Conservation (phyloP, 306 rosid species). For the Casuarina glauca region DNA sequence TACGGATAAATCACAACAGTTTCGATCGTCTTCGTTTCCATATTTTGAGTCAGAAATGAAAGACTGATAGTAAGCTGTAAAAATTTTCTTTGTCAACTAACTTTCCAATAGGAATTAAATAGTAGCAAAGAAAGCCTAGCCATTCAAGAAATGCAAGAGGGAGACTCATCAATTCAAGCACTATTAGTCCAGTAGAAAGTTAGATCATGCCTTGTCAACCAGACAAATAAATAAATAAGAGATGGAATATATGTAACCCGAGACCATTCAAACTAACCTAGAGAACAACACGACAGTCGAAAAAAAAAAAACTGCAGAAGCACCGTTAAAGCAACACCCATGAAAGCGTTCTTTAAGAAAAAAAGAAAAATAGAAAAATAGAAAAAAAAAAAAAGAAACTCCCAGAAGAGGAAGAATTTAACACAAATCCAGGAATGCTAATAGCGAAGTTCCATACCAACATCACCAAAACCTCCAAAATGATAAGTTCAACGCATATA, state of each 20-base stretch:
- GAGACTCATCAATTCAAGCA: neutral
- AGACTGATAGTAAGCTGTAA: neutral
- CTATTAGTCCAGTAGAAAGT: neutral
- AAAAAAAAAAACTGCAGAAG: constrained; percentile 5
- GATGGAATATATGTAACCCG: neutral
- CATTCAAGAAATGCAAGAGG: neutral
- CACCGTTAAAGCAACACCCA: neutral
- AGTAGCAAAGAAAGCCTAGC: neutral
- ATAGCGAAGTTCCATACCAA: neutral
- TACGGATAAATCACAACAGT: neutral
- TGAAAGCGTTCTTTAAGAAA: neutral
- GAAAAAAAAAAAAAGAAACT: too few species aligned
- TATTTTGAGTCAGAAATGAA: neutral
- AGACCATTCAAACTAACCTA: constrained; percentile 1
- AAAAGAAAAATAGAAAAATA: too few species aligned
- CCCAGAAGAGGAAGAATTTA: neutral
- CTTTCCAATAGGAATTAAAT: neutral
- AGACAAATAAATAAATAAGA: neutral
- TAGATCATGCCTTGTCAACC: neutral
- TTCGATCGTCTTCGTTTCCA: neutral
- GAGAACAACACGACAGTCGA: neutral
- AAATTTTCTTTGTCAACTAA: neutral
- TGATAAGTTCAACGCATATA: neutral
- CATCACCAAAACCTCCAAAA: constrained; percentile 10
- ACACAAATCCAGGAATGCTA: neutral